Base-by-base conservation (phyloP, 352 stramenopile genomes). In the Stramenopiles sp. region DNA sequence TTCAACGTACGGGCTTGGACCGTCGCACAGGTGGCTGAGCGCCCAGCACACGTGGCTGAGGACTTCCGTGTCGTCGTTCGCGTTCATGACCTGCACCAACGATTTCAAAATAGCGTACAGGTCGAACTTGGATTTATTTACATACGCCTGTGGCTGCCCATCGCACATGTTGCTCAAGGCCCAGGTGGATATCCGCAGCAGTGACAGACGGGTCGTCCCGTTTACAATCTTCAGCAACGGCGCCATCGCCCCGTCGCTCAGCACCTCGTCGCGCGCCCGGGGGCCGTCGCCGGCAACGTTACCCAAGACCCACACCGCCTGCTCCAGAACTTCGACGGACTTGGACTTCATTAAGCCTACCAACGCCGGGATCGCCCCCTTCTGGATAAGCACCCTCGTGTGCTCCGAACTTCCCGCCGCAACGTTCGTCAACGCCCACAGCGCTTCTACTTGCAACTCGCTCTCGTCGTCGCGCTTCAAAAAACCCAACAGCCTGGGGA, bases 21-120 rank as follows among this genome's bases (percentile, higher is more conserved):
- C 94, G 80, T 98, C 94, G 76, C 93, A 98, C 68, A 98, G 80
- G 82, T 98, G 93, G 75, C 88, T 96, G 53, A 98, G 90, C 6
- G 94, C 93, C 91, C 92, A 98, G 76, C 93, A 98, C 4, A 96
- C 86, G 68, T 93, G 87, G 73, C 86, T 92, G 75, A 96, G 82
- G 73, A 98, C 94, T 82, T 98, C 92, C 18, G 90, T 90, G 81
- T 98, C 94, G 1, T 88, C 87, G 74, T 87, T 94, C n/a, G n/a
- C n/a, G 34, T 89, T 86, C 1, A 98, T 82, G 84, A 98, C 91
- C 81, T 91, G 80, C 68, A 80, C 73, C 68, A 93, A 74, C 31
- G 32, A 73, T 37, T n/a, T 3, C 63, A 4, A 25, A 68, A 63
- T 25, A 63, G 43, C 43, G 12, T 63, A 25, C 25, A 63, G 25